Evolutionary conservation across 2,329 filamentous ascomycete genomes (phyloP).

Genomic region (Fusarium floridanum): DNA sequence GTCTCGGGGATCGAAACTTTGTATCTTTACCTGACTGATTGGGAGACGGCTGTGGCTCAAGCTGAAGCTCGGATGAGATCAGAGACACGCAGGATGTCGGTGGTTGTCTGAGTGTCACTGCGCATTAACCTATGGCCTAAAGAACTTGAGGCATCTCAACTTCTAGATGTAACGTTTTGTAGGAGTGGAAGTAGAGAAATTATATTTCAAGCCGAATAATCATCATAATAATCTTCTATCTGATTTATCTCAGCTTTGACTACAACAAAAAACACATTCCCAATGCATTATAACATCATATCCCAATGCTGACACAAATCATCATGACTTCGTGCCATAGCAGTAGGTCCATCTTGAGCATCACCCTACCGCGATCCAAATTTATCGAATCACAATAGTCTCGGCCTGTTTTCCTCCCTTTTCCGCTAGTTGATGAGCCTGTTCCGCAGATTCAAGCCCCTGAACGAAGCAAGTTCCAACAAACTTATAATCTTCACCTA

Average conservation of each 20-base stretch:
- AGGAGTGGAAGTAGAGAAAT: neutral
- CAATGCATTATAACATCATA: no score
- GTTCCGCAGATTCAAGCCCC: neutral
- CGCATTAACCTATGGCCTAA: neutral
- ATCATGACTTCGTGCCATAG: neutral
- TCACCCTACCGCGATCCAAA: neutral
- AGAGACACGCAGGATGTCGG: constrained; percentile 33
- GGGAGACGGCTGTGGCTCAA: constrained; percentile 40
- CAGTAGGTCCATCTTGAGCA: neutral
- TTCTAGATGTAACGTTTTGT: neutral
- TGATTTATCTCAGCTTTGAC: no score
- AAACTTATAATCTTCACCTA: neutral
- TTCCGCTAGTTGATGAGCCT: neutral
- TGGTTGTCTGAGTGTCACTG: neutral
- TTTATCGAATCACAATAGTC: neutral
- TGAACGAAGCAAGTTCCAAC: neutral
- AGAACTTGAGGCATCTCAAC: neutral
- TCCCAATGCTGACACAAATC: no score
- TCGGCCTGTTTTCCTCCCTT: neutral
- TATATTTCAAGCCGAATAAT: neutral
- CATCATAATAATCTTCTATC: neutral
- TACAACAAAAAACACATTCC: no score
- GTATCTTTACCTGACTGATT: constrained; percentile 38
- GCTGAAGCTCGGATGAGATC: constrained; percentile 40
- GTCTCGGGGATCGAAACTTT: constrained; percentile 36